Conservation (phyloP, 345 rosid genomes). For the Populus deltoides region DNA sequence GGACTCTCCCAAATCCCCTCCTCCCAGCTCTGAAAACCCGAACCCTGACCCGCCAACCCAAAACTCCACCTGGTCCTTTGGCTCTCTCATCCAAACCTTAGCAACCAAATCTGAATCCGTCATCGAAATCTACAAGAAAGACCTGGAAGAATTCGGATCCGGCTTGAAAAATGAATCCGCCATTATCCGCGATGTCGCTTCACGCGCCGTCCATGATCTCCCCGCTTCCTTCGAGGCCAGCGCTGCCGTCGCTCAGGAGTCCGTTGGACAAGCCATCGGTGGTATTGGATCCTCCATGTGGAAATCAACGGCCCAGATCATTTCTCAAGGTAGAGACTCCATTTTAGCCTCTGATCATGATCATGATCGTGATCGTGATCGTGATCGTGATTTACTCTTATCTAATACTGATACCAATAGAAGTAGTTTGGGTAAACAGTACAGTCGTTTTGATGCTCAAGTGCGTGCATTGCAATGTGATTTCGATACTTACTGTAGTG, state of each 20-base stretch:
- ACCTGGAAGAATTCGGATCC: conserved; percentile 70
- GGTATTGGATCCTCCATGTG: conserved; percentile 73
- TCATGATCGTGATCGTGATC: conserved; percentile 7
- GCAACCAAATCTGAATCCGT: conserved; percentile 63
- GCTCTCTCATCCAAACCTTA: conserved; percentile 47
- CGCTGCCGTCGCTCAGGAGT: conserved; percentile 73
- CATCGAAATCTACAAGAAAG: conserved; percentile 63
- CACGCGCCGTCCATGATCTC: conserved; percentile 67
- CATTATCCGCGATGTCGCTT: conserved; percentile 60
- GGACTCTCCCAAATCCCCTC: conserved; percentile 28
- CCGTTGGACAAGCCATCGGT: conserved; percentile 76
- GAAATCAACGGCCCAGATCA: conserved; percentile 70
- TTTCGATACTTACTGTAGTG: conserved; percentile 41
- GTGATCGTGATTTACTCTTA: conserved; percentile 20
- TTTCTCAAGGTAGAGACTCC: conserved; percentile 60
- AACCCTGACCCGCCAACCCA: neutral
- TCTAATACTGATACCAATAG: conserved; percentile 8
- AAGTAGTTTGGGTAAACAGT: conserved; percentile 20
- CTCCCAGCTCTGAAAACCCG: conserved; percentile 4
- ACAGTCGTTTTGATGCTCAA: conserved; percentile 69
- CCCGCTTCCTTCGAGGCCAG: conserved; percentile 66
- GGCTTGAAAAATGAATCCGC: conserved; percentile 67
- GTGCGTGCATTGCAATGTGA: conserved; percentile 52
- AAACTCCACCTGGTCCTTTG: conserved; percentile 48
- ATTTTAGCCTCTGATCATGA: conserved; percentile 18